Conservation (phyloP, 306 rosid genomes). For the Quercus parvula region DNA sequence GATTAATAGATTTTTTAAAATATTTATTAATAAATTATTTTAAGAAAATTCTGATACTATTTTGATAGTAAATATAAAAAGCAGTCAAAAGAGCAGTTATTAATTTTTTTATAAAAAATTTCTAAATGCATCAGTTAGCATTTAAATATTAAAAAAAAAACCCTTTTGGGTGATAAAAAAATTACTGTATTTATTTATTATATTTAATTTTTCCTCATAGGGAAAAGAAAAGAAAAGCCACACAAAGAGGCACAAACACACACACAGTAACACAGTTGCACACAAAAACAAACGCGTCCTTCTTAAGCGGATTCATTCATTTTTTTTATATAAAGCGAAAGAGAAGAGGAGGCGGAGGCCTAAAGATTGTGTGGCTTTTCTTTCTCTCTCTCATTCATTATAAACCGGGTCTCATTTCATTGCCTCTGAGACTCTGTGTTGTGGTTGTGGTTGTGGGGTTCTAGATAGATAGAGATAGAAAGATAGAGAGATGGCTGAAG, state of each 20-base stretch:
- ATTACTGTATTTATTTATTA: too few relatives aligned
- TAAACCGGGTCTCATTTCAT: neutral
- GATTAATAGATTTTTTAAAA: too few relatives aligned
- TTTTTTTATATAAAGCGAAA: slow-evolving; percentile 15
- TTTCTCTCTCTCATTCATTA: neutral
- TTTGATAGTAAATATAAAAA: too few relatives aligned
- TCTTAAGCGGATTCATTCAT: slow-evolving; percentile 32
- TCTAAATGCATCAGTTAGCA: too few relatives aligned
- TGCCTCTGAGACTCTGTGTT: slow-evolving; percentile 2
- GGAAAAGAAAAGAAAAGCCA: neutral
- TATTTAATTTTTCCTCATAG: neutral
- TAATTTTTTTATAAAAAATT: too few relatives aligned
- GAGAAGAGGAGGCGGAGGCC: too few relatives aligned
- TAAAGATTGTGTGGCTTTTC: slow-evolving; percentile 17
- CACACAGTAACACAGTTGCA: neutral
- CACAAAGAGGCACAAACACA: neutral
- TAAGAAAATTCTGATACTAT: too few relatives aligned
- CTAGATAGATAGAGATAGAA: neutral
- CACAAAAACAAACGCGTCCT: slow-evolving; percentile 19
- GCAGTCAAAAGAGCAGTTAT: too few relatives aligned
- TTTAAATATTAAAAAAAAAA: too few relatives aligned
- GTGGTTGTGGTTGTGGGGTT: neutral
- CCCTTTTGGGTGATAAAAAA: too few relatives aligned
- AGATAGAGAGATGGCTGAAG: slow-evolving; percentile 48
- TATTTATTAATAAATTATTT: too few relatives aligned